phyloP scores from a whole-genome alignment of 805 yeast species.

The Babjeviella inositovora region DNA sequence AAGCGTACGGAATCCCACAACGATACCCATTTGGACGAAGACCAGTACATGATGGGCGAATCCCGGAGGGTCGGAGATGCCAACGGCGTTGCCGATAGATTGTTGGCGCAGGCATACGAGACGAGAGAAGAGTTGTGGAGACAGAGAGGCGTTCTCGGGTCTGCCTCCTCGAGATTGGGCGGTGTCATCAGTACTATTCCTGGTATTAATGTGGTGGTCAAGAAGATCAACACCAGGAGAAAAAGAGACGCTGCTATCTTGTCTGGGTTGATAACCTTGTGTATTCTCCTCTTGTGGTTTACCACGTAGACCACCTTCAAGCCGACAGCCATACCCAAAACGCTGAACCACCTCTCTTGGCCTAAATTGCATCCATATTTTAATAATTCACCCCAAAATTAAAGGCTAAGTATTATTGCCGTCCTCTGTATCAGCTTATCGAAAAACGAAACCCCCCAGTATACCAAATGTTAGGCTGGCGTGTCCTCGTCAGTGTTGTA shows the following conservation, averaged over 20 bases:
- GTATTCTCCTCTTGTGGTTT: conserved; percentile 56
- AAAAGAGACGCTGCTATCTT: conserved; percentile 79
- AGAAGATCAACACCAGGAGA: conserved; percentile 76
- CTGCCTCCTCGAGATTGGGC: conserved; percentile 48
- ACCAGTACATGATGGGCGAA: conserved; percentile 70
- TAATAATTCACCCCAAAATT: no score
- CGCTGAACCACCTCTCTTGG: no score
- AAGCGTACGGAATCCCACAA: conserved; percentile 13
- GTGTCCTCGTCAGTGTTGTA: no score
- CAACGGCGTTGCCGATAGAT: conserved; percentile 60
- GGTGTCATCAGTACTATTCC: conserved; percentile 59
- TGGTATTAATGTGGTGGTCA: conserved; percentile 60
- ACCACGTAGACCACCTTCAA: no score
- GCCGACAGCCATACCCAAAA: no score
- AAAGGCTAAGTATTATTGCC: no score
- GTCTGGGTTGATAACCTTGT: conserved; percentile 53
- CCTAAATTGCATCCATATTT: no score
- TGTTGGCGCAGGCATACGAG: conserved; percentile 74
- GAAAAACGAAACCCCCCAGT: no score
- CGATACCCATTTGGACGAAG: conserved; percentile 20
- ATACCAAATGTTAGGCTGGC: no score
- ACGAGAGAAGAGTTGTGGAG: conserved; percentile 73
- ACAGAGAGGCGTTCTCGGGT: conserved; percentile 50
- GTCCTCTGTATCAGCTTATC: no score
- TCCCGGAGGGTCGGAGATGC: conserved; percentile 56